phyloP scores from a whole-genome alignment of 305 asterid species.

The Fraxinus xanthoxyloides region DNA sequence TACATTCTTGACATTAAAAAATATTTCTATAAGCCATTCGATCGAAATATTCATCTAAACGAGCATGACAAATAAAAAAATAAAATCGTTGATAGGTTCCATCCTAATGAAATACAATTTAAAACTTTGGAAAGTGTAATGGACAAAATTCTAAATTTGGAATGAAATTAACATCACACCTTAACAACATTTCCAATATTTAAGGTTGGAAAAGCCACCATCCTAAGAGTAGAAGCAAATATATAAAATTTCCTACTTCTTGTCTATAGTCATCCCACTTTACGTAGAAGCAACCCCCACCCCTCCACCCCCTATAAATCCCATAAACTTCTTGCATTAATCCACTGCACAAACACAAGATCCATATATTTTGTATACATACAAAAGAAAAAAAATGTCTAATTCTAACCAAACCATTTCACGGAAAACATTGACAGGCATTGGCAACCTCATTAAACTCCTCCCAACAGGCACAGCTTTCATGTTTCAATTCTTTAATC shows the following conservation, averaged over 20 bases:
- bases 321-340: neutral
- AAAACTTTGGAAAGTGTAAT: neutral
- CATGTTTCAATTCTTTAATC: conserved; percentile 70
- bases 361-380: neutral
- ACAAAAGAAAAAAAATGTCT: conserved; percentile 29
- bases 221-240: conserved; percentile 38
- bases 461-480: conserved; percentile 87
- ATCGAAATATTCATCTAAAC: neutral
- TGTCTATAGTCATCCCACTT: conserved; percentile 20
- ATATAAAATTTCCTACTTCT: conserved; percentile 15
- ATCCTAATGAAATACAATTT: neutral
- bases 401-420: conserved; percentile 15
- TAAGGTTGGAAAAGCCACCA: conserved; percentile 15
- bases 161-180: neutral
- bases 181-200: neutral
- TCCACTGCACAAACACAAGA: neutral
- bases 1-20: neutral
- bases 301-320: neutral
- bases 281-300: conserved; percentile 44
- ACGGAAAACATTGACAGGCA: conserved; percentile 39
- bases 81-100: neutral
- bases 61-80: neutral
- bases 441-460: conserved; percentile 66
- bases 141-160: neutral
- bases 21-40: neutral